A percentile compares a stretch with the other conserved stretches of the same genome.
Evolutionary conservation across 2,329 filamentous ascomycete species (phyloP).

Genomic region (Cladosporium sp.): DNA sequence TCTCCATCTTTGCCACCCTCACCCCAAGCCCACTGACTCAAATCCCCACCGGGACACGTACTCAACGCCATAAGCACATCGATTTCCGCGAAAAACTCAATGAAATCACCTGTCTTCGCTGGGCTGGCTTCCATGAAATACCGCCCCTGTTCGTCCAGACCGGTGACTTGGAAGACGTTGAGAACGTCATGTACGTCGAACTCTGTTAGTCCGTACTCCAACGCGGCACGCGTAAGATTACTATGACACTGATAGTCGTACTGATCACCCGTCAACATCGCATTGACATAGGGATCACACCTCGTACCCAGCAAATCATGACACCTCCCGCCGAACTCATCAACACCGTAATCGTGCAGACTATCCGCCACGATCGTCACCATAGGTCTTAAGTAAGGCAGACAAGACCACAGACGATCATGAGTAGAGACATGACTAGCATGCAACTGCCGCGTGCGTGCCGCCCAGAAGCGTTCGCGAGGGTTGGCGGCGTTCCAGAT

Average conservation of each 20-base stretch:
- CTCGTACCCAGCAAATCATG: conserved; percentile 81
- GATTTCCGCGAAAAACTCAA: conserved; percentile 80
- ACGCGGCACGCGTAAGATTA: conserved; percentile 72
- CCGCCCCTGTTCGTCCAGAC: conserved; percentile 67
- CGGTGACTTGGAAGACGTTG: conserved; percentile 84
- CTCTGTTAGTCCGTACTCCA: conserved; percentile 68
- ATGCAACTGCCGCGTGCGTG: conserved; percentile 75
- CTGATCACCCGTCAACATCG: conserved; percentile 66
- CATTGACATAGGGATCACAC: conserved; percentile 82
- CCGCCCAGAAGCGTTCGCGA: conserved; percentile 79
- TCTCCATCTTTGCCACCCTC: conserved; percentile 45
- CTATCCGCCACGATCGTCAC: conserved; percentile 68
- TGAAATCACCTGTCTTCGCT: conserved; percentile 56
- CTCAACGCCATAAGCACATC: conserved; percentile 67
- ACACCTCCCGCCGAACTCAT: conserved; percentile 61
- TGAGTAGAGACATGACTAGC: conserved; percentile 69
- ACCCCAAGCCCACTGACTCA: conserved; percentile 80
- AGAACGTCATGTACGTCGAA: conserved; percentile 80
- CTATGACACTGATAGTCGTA: conserved; percentile 86
- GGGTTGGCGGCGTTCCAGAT: conserved; percentile 77
- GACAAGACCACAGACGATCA: conserved; percentile 74
- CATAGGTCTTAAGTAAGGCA: conserved; percentile 75
- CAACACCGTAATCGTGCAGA: conserved; percentile 47
- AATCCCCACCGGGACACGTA: conserved; percentile 77
- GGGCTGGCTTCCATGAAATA: conserved; percentile 74